Conservation (phyloP, 1,139 yeast species). For the Saccharomyces hybrid region DNA sequence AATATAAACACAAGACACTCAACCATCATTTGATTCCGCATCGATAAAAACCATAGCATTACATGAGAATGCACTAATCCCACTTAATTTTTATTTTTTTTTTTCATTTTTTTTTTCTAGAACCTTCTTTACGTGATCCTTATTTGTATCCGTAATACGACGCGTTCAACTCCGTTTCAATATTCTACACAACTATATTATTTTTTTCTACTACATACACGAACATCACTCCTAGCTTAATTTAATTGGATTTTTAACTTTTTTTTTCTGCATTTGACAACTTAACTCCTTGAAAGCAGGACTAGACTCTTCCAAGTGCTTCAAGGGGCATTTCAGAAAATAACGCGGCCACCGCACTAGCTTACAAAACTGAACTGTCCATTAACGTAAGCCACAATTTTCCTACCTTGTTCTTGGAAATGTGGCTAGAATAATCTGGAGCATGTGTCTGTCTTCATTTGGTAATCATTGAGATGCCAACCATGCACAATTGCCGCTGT, state of each 20-base stretch:
- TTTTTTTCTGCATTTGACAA: neutral
- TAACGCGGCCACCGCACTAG: neutral
- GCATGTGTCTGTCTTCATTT: neutral
- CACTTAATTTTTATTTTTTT: neutral
- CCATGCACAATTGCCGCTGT: neutral
- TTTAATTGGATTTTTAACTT: neutral
- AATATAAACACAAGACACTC: neutral
- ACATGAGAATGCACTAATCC: neutral
- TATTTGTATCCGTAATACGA: constrained; percentile 2
- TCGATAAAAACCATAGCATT: too few relatives aligned
- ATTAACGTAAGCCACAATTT: neutral
- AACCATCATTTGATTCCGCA: too few relatives aligned
- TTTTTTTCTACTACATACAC: neutral
- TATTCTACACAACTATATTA: neutral
- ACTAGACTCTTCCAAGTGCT: neutral
- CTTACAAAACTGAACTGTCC: neutral
- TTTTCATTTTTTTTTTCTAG: neutral
- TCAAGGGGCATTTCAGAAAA: neutral
- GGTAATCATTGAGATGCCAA: neutral
- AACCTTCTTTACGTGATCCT: constrained; percentile 3
- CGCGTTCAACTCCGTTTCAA: neutral
- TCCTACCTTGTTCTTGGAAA: neutral
- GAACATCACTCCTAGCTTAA: neutral
- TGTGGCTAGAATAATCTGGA: neutral
- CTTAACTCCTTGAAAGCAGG: neutral